These are phyloP conservation scores for Sporothrix variecibatus DNA, from an alignment of 2,329 filamentous ascomycete genomes.

Conservation along the genomic window DNA sequence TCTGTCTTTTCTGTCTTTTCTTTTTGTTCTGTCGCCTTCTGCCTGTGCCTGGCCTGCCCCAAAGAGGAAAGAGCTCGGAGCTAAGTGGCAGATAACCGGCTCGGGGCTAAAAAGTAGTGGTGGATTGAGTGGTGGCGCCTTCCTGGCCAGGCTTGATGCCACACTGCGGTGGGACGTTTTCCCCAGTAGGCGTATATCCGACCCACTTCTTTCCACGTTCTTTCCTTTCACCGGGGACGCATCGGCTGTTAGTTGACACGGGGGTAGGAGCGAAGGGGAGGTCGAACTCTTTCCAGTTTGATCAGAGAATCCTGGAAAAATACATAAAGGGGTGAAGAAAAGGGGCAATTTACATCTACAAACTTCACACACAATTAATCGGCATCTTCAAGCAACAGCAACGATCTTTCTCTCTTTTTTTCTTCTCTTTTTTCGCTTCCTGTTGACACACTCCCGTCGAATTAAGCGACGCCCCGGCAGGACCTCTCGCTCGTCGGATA, in stretches of 20 bases:
- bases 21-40: not conserved
- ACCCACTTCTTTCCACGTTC: not conserved
- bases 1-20: too few species aligned
- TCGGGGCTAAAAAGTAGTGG: constrained; percentile 4
- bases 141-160: not conserved
- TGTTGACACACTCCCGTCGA: not conserved
- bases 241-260: constrained; percentile 18
- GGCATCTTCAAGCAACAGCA: not conserved
- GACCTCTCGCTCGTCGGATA: constrained; percentile 1
- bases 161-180: constrained; percentile 20
- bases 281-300: not conserved
- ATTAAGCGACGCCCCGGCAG: not conserved
- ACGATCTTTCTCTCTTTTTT: not conserved
- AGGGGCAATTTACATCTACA: not conserved
- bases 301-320: not conserved
- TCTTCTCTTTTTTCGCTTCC: not conserved
- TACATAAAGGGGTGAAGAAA: not conserved
- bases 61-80: constrained; percentile 19
- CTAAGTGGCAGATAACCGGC: constrained; percentile 15
- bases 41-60: not conserved
- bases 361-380: not conserved
- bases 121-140: not conserved
- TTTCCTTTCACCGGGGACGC: not conserved
- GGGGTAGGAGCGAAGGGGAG: not conserved
- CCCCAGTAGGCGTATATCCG: constrained; percentile 15